Conservation (phyloP, 192 early-diverging fungal species). For the Podochytrium sp. region DNA sequence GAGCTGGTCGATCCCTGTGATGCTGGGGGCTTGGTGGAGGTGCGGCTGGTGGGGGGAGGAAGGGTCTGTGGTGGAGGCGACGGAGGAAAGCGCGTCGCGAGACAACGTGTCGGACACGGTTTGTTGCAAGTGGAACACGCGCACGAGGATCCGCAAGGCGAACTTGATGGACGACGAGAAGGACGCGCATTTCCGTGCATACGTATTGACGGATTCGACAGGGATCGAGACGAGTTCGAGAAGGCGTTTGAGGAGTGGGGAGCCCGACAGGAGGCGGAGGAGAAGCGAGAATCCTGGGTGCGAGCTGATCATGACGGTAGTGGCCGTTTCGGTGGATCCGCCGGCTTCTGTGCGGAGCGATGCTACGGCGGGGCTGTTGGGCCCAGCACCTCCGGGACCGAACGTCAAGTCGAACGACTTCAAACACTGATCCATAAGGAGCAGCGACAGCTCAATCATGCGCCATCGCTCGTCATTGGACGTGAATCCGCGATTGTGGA, state of each 20-base stretch:
- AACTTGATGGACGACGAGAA: constrained; percentile 36
- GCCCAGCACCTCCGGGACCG: not conserved
- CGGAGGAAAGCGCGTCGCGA: constrained; percentile 39
- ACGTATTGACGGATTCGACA: constrained; percentile 62
- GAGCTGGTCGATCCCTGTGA: constrained; percentile 80
- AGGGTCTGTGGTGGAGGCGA: no score
- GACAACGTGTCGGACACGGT: constrained; percentile 69
- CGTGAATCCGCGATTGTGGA: constrained; percentile 68
- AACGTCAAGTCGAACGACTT: constrained; percentile 69
- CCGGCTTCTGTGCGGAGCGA: constrained; percentile 8
- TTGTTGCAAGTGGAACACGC: constrained; percentile 74
- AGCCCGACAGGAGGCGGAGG: constrained; percentile 74
- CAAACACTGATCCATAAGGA: constrained; percentile 79
- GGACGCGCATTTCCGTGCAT: constrained; percentile 22
- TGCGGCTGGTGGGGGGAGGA: constrained; percentile 50
- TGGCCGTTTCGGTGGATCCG: constrained; percentile 19
- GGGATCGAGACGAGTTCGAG: constrained; percentile 70
- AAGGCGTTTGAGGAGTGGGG: constrained; percentile 68
- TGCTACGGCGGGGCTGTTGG: constrained; percentile 1
- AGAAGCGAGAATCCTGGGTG: constrained; percentile 90
- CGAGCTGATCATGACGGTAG: constrained; percentile 50
- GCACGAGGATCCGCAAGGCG: constrained; percentile 43
- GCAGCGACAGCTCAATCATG: constrained; percentile 72
- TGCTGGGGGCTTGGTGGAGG: constrained; percentile 43
- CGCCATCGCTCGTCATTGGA: constrained; percentile 76